Conservation (phyloP, 192 early-diverging fungal species). For the Coemansia sp. region DNA sequence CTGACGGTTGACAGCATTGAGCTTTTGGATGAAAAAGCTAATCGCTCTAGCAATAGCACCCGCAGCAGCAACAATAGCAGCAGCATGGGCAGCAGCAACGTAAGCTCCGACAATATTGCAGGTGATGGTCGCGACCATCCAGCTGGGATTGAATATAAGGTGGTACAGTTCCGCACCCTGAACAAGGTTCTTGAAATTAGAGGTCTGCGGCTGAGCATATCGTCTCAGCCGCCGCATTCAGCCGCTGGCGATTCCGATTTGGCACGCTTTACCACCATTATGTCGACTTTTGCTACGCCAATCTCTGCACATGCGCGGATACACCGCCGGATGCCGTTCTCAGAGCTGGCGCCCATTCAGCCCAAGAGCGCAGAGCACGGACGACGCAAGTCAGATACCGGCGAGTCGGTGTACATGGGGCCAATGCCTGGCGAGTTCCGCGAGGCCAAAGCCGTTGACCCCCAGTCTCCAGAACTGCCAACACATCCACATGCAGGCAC, state of each 20-base stretch:
- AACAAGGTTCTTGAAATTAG: slow-evolving; percentile 40
- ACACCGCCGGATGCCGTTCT: slow-evolving; percentile 54
- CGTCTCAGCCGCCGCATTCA: neutral
- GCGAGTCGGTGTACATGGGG: slow-evolving; percentile 51
- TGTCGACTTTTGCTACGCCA: slow-evolving; percentile 40
- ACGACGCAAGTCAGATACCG: slow-evolving; percentile 3
- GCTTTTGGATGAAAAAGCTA: slow-evolving; percentile 41
- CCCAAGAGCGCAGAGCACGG: slow-evolving; percentile 13
- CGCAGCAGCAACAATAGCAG: slow-evolving; percentile 11
- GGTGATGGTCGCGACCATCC: slow-evolving; percentile 33
- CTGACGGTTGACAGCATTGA: slow-evolving; percentile 53
- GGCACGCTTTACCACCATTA: slow-evolving; percentile 6
- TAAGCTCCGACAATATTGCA: slow-evolving; percentile 16
- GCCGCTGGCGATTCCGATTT: neutral
- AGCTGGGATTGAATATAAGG: slow-evolving; percentile 47
- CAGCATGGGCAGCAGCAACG: slow-evolving; percentile 13
- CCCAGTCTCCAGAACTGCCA: neutral
- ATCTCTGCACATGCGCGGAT: slow-evolving; percentile 47
- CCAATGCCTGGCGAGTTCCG: slow-evolving; percentile 57
- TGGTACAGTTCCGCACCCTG: slow-evolving; percentile 43
- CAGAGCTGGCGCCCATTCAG: slow-evolving; percentile 45
- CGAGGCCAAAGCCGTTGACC: slow-evolving; percentile 25
- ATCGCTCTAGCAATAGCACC: neutral
- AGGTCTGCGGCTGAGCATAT: slow-evolving; percentile 33
- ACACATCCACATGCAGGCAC: neutral